These are phyloP conservation scores for Coccomyxa sp. DNA, from an alignment of 139 green algal genomes.

Conservation along the genomic window DNA sequence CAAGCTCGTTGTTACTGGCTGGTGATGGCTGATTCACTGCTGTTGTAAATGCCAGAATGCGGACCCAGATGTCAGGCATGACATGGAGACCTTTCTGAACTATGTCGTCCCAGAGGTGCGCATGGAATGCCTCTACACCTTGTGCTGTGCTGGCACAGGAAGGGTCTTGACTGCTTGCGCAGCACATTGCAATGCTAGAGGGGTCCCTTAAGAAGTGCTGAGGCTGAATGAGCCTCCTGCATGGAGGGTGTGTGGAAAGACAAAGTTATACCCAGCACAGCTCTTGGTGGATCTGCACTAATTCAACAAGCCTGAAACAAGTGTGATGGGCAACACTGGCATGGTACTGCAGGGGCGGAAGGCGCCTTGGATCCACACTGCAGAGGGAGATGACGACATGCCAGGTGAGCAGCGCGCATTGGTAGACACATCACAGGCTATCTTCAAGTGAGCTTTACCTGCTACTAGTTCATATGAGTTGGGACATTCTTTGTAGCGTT, in stretches of 20 bases:
- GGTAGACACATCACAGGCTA: too few relatives aligned
- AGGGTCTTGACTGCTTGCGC: neutral
- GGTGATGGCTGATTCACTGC: neutral
- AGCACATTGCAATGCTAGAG: neutral
- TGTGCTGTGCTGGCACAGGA: neutral
- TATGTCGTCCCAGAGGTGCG: constrained; percentile 54
- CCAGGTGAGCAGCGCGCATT: constrained; percentile 16
- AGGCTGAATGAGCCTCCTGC: neutral
- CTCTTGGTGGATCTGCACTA: neutral
- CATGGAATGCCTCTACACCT: neutral
- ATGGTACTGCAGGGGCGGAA: constrained; percentile 25
- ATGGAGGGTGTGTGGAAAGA: neutral
- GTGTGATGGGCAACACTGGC: neutral
- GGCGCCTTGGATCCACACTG: constrained; percentile 59
- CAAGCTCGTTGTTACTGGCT: neutral
- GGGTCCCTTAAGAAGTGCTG: neutral
- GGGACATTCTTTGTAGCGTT: too few relatives aligned
- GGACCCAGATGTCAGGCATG: constrained; percentile 56
- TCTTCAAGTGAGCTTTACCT: too few relatives aligned
- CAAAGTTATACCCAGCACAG: neutral
- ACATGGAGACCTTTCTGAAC: constrained; percentile 70
- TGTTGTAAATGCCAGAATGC: constrained; percentile 36
- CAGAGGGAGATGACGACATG: constrained; percentile 64
- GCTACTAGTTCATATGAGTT: too few relatives aligned
- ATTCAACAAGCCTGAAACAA: neutral